Evolutionary conservation across 2,329 filamentous ascomycete genomes (phyloP), one percentile per base, ranked within the genome.

Genomic region (Claviceps africana): DNA sequence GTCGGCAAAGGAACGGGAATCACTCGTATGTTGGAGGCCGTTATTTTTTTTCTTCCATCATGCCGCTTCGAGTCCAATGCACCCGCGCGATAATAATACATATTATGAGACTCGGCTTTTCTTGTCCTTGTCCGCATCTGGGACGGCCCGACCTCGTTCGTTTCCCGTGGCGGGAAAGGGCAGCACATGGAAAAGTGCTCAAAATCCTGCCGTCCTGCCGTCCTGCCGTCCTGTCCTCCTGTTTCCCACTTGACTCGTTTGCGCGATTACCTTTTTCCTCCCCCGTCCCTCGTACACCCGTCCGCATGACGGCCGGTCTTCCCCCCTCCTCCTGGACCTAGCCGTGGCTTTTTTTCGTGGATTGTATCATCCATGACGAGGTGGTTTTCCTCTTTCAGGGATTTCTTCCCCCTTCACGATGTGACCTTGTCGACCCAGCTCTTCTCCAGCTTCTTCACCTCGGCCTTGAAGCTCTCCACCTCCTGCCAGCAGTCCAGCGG

Each of bases 401-500:
- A 25, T 25, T 25, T 25, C 44, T 11, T 31, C 21, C 31, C 31
- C 47, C n/a, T 9, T 47, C 44, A 39, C 46, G 56, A 56, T 53
- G 87, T 78, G 52, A 94, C 82, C 72, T 83, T 88, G 64, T 94
- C 85, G 37, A 96, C 88, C 81, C 94, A 97, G 28, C 76, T 76
- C 70, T 81, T 84, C 78, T 96, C 91, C 69, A 96, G 69, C 72
- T 81, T 82, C 60, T 86, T 81, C 49, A 97, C 90, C 75, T 95
- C 88, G 61, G 79, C 78, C 79, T 90, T 95, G 70, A 97, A 97
- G 21, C 75, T 76, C 72, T 94, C 85, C 25, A 96, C 88, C 78
- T 96, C 89, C 69, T 83, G 78, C 86, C 87, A 96, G 77, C 91
- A 97, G 73, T 96, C 87, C 65, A 96, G 73, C 65, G 91, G 90